Percentiles rank a stretch among this genome's conserved stretches.
Evolutionary conservation across 2,329 filamentous ascomycete species (phyloP).

Genomic region (Ascochyta rabiei): DNA sequence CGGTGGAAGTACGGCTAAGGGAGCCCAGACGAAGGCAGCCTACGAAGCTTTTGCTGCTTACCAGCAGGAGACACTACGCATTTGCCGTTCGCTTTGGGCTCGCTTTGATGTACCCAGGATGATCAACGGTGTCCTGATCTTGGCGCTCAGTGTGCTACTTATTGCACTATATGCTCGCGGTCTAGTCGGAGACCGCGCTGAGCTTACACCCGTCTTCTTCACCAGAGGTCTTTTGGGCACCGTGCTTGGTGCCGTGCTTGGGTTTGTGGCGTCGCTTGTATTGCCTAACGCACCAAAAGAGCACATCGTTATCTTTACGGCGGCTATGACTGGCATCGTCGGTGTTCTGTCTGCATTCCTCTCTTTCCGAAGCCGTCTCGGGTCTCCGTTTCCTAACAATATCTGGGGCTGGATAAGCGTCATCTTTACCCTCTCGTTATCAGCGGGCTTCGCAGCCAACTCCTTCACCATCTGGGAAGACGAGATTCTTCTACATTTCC

Average conservation of each 20-base stretch:
- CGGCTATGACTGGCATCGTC: slow-evolving; percentile 47
- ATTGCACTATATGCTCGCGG: slow-evolving; percentile 75
- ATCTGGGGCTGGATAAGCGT: slow-evolving; percentile 89
- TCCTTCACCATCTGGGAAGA: slow-evolving; percentile 99
- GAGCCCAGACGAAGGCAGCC: slow-evolving; percentile 49
- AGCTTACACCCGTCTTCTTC: slow-evolving; percentile 61
- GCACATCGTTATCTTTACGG: slow-evolving; percentile 50
- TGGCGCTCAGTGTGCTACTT: slow-evolving; percentile 69
- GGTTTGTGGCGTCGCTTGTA: slow-evolving; percentile 54
- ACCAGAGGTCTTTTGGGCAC: slow-evolving; percentile 58
- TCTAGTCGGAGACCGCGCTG: slow-evolving; percentile 59
- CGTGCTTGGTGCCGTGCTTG: slow-evolving; percentile 49
- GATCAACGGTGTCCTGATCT: slow-evolving; percentile 75
- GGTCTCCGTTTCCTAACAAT: slow-evolving; percentile 68
- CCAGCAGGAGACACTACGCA: slow-evolving; percentile 75
- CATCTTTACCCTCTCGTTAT: slow-evolving; percentile 82
- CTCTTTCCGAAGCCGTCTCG: slow-evolving; percentile 51
- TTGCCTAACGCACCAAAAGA: slow-evolving; percentile 47
- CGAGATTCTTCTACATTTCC: slow-evolving; percentile 88
- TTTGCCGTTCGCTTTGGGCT: slow-evolving; percentile 88
- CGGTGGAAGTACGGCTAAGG: slow-evolving; percentile 48
- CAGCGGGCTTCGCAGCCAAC: slow-evolving; percentile 94
- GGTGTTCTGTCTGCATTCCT: slow-evolving; percentile 51
- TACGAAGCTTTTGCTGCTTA: slow-evolving; percentile 71
- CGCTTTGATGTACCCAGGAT: slow-evolving; percentile 89